Base-by-base conservation (phyloP, 2,329 filamentous ascomycete species). In the Fonsecaea pugnacius region DNA sequence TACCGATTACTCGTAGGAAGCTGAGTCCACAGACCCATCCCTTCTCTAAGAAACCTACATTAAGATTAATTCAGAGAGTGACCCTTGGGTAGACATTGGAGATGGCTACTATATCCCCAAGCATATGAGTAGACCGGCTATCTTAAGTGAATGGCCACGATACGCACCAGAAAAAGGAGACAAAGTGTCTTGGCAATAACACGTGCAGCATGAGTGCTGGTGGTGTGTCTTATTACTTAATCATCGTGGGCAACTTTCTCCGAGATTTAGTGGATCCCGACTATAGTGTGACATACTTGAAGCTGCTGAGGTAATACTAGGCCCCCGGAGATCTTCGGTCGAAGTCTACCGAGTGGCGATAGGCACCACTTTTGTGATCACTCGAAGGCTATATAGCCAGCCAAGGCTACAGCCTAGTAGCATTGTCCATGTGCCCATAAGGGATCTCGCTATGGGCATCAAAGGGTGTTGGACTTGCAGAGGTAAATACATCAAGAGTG, bases 161-260 rank as follows among this genome's bases (percentile, higher is more conserved):
- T 30, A 30, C 27, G 6, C 6, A 3, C 6, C 27, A 30, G 27
- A 30, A 30, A 30, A 27, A 27, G 2, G 27, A 27, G 27, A 27
- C 5, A 27, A 27, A 30, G 6, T 30, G 3, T 30, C 27, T 30
- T 30, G 4, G 27, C 27, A 30, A 4, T 30, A 30, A 6, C 27
- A 30, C 27, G 27, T 30, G 27, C 27, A 30, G 3, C 6, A 30
- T 5, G 27, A 30, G 27, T 3, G 27, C 3, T 27, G 27, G 27
- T 3, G 27, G 27, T 30, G 27, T 6, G 27, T 30, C 27, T 30
- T 30, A 30, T 30, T 30, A 30, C 62, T 64, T 61, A 64, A 64
- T 64, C 58, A 64, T 61, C 62, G 57, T 61, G 43, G 35, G 51
- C 62, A 64, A 64, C 51, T 63, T 63, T 63, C 61, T 63, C 58